phyloP scores from a whole-genome alignment of 352 stramenopile genomes.

The Globisporangium carolinianum region DNA sequence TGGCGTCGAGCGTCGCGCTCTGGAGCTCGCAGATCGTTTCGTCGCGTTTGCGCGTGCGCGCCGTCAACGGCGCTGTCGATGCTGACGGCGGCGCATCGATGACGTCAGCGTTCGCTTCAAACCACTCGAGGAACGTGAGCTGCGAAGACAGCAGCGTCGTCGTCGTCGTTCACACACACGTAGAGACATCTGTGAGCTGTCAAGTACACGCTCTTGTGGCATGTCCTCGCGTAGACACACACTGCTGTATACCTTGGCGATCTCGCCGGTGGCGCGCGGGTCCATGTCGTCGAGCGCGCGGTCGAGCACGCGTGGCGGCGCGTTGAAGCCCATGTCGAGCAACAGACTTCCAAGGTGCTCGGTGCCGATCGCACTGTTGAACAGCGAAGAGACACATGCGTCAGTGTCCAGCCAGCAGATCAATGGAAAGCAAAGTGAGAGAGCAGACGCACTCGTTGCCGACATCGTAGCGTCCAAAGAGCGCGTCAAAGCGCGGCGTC shows the following conservation, averaged over 20 bases:
- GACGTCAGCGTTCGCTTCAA: constrained; percentile 56
- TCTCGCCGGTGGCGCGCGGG: constrained; percentile 54
- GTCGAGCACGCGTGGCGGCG: constrained; percentile 38
- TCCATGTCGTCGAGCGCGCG: constrained; percentile 65
- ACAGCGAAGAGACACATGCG: background rate
- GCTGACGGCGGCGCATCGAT: constrained; percentile 23
- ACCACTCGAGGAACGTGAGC: constrained; percentile 67
- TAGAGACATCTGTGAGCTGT: background rate
- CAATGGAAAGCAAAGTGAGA: background rate
- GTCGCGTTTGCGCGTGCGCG: constrained; percentile 14
- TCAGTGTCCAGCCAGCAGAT: background rate
- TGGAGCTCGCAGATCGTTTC: constrained; percentile 29
- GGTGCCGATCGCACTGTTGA: constrained; percentile 27
- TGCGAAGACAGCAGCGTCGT: constrained; percentile 2
- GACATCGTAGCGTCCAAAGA: constrained; percentile 46
- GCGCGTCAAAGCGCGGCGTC: constrained; percentile 52
- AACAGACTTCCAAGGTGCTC: constrained; percentile 53
- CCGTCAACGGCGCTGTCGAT: background rate
- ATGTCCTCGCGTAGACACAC: background rate
- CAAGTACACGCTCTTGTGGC: background rate
- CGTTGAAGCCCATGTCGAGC: constrained; percentile 70
- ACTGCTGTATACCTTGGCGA: constrained; percentile 27
- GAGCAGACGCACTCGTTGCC: constrained; percentile 21
- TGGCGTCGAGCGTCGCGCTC: constrained; percentile 56
- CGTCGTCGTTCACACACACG: background rate